Conservation (phyloP, 257 asterid genomes). For the Przewalskia tangutica region DNA sequence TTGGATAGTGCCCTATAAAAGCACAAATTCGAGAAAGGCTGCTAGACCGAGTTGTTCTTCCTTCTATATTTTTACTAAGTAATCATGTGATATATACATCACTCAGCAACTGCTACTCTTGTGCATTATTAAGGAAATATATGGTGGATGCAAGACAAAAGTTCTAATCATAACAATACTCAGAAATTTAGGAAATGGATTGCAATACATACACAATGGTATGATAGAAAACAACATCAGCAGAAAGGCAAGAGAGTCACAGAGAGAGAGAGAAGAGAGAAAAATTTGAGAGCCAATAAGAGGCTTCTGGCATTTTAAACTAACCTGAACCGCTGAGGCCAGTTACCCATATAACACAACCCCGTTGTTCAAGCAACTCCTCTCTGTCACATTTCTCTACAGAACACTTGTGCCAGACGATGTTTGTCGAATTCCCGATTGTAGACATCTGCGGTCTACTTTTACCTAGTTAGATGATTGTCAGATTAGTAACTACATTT, state of each 20-base stretch:
- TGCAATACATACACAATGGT: neutral
- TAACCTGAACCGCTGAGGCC: slow-evolving; percentile 99
- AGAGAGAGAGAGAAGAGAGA: neutral
- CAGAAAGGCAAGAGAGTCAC: neutral
- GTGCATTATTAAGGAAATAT: neutral
- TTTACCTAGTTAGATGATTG: slow-evolving; percentile 32
- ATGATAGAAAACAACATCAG: neutral
- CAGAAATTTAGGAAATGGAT: neutral
- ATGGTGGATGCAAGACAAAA: neutral
- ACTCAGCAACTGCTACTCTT: neutral
- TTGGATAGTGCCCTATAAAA: neutral
- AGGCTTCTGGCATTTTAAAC: slow-evolving; percentile 9
- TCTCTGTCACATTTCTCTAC: slow-evolving; percentile 74
- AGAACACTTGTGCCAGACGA: slow-evolving; percentile 87
- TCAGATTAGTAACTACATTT: neutral
- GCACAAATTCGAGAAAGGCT: neutral
- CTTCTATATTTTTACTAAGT: neutral
- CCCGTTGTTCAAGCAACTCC: slow-evolving; percentile 86
- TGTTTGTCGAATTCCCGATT: slow-evolving; percentile 71
- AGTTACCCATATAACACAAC: slow-evolving; percentile 96
- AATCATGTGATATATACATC: neutral
- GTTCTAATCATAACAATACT: neutral
- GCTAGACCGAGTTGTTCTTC: neutral
- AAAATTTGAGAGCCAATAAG: neutral
- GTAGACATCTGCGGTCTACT: slow-evolving; percentile 31